A percentile compares a stretch with the other conserved stretches of the same genome.
These are phyloP conservation scores for Aspergillus floridensis DNA, from an alignment of 2,329 filamentous ascomycete genomes.

Conservation along the genomic window DNA sequence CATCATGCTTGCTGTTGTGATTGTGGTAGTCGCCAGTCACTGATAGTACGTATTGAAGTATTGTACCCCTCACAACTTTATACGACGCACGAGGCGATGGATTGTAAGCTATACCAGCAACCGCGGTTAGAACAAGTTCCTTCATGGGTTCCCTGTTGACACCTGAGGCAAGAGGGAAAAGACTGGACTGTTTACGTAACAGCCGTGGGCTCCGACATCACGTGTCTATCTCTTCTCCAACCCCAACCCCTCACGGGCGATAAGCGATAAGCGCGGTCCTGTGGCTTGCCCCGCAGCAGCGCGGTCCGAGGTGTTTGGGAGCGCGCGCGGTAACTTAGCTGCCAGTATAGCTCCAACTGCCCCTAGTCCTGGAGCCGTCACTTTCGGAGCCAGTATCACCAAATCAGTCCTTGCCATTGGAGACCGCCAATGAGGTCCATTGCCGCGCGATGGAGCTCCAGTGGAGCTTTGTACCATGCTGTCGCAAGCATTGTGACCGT, in stretches of 20 bases:
- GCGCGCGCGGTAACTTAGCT: neutral
- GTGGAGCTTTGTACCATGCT: neutral
- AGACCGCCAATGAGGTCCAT: neutral
- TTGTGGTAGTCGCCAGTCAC: neutral
- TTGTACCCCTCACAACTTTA: too few species aligned
- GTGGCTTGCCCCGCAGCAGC: slow-evolving; percentile 5
- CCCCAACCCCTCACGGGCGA: slow-evolving; percentile 2
- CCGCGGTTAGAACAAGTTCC: neutral
- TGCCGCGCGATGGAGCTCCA: neutral
- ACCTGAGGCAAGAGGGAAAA: too few species aligned
- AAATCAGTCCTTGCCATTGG: neutral
- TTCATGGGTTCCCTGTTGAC: neutral
- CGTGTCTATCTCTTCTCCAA: neutral
- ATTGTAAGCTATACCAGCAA: neutral
- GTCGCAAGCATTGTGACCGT: neutral
- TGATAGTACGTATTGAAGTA: neutral
- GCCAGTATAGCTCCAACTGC: neutral
- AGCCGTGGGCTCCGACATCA: neutral
- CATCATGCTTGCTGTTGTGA: neutral
- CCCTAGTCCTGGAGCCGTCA: neutral
- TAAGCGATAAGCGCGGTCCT: slow-evolving; percentile 17
- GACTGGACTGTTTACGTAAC: too few species aligned
- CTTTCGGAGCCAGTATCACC: neutral
- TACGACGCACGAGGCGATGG: too few species aligned
- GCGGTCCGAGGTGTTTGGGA: slow-evolving; percentile 8